Conservation (phyloP, 768 basidiomycete species). For the Crepidotus variabilis region DNA sequence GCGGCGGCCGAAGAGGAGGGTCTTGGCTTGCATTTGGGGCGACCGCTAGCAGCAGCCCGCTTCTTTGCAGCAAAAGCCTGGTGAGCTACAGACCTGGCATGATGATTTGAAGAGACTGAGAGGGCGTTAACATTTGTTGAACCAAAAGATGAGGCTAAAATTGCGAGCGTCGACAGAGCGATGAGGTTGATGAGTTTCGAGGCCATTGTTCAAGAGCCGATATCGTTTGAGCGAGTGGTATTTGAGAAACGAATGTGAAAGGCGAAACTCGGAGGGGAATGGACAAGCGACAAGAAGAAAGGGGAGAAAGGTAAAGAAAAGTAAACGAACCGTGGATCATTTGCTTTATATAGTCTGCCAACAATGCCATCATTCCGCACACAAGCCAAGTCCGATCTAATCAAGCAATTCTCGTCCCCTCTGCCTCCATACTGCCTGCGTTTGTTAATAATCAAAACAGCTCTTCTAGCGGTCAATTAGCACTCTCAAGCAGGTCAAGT, state of each 20-base stretch:
- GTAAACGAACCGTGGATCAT: neutral
- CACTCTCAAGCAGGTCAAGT: too few species aligned
- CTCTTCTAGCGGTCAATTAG: too few species aligned
- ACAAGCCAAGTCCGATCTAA: neutral
- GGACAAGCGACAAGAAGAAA: neutral
- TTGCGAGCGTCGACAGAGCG: slow-evolving; percentile 52
- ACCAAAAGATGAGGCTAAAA: slow-evolving; percentile 49
- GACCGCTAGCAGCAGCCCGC: slow-evolving; percentile 38
- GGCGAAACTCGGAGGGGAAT: neutral
- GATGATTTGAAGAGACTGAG: slow-evolving; percentile 31
- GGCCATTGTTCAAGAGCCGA: slow-evolving; percentile 36
- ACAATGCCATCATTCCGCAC: neutral
- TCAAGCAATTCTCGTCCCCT: neutral
- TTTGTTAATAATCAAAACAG: too few species aligned
- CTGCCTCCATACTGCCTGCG: too few species aligned
- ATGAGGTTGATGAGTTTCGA: slow-evolving; percentile 54
- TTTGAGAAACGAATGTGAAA: slow-evolving; percentile 11
- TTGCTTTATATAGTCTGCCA: neutral
- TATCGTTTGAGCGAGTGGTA: slow-evolving; percentile 21
- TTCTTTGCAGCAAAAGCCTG: slow-evolving; percentile 47
- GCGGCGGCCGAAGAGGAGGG: slow-evolving; percentile 17
- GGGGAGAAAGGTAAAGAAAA: neutral
- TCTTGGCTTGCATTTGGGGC: slow-evolving; percentile 55
- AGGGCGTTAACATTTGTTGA: slow-evolving; percentile 51
- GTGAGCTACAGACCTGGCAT: slow-evolving; percentile 40